Base-by-base conservation (phyloP, 2,329 filamentous ascomycete species). In the Byssoonygena ceratinophila region DNA sequence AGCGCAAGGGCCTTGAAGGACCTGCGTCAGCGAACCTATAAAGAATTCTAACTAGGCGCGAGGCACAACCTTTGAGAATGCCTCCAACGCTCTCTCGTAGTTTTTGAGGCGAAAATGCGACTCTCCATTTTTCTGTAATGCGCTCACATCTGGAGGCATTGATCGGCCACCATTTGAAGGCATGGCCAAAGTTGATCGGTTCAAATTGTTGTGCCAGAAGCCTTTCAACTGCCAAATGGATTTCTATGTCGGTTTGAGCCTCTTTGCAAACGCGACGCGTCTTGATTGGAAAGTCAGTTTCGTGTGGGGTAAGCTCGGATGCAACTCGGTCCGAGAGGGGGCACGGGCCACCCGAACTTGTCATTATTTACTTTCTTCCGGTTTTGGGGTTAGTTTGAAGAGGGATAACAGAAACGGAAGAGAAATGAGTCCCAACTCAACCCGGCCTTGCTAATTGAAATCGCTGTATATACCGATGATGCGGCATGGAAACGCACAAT, bases 401-500 rank as follows among this genome's bases (percentile, higher is more conserved):
- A 25, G 34, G 31, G 39, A n/a, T n/a, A n/a, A n/a, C n/a, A n/a
- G n/a, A n/a, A n/a, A n/a, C n/a, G n/a, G n/a, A n/a, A n/a, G n/a
- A n/a, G n/a, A n/a, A 44, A 18, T 36, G 18, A 51, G 34, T 36
- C 34, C 27, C 29, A 40, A 46, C 40, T 37, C 41, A 27, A 51
- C 9, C 23, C 20, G 16, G 29, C 31, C 23, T 3, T 12, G 4
- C 2, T 36, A 4, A 18, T 39, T 12, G 12, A 36, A 11, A n/a
- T n/a, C 8, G 32, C 18, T n/a, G n/a, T n/a, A n/a, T n/a, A 3
- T 22, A 25, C 34, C 22, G 14, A 22, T 25, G 18, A 36, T 23
- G 29, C 48, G 61, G 41, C 23, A 74, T 74, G 72, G 72, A 74
- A 58, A 57, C 66, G 37, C 64, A 68, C 43, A 80, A 76, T 62